phyloP scores from a whole-genome alignment of 2,329 filamentous ascomycete genomes.

The Diaporthe nobilis region DNA sequence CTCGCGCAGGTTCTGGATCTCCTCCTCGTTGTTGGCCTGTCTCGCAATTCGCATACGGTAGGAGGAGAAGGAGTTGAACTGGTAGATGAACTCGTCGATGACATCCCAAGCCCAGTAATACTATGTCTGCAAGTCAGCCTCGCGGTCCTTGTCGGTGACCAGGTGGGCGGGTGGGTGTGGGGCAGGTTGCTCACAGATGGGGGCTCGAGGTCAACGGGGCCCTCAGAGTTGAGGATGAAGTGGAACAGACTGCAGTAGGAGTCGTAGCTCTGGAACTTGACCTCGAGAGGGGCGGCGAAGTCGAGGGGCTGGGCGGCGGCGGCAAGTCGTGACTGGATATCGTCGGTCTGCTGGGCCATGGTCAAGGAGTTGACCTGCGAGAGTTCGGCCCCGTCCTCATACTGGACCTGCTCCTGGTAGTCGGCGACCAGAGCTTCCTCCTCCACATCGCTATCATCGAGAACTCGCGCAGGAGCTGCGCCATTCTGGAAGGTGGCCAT shows the following conservation, averaged over 20 bases:
- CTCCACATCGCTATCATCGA: slow-evolving; percentile 91
- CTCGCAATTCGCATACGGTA: slow-evolving; percentile 94
- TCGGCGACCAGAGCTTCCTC: slow-evolving; percentile 96
- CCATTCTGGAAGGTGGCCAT: slow-evolving; percentile 77
- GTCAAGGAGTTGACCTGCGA: slow-evolving; percentile 80
- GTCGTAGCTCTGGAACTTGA: slow-evolving; percentile 99
- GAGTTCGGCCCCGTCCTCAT: slow-evolving; percentile 87
- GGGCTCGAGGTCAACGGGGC: slow-evolving; percentile 96
- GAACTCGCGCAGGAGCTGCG: slow-evolving; percentile 70
- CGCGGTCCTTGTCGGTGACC: slow-evolving; percentile 10
- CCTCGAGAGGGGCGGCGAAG: slow-evolving; percentile 94
- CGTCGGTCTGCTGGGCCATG: slow-evolving; percentile 83
- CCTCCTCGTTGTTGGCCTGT: slow-evolving; percentile 87
- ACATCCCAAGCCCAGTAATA: slow-evolving; percentile 99
- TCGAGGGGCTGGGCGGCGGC: slow-evolving; percentile 95
- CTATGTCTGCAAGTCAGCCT: slow-evolving; percentile 61
- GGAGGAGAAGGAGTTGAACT: slow-evolving; percentile 99
- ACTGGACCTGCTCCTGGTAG: slow-evolving; percentile 96
- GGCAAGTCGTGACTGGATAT: slow-evolving; percentile 92
- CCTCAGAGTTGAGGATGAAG: slow-evolving; percentile 98
- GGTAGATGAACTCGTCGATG: slow-evolving; percentile 99
- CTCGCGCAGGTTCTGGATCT: slow-evolving; percentile 90
- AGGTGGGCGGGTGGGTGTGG: slow-evolving; percentile 2
- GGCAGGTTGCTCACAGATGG: slow-evolving; percentile 80
- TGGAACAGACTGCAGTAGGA: slow-evolving; percentile 99